Conservation (phyloP, 2,329 filamentous ascomycete species). For the Colletotrichum sp. region DNA sequence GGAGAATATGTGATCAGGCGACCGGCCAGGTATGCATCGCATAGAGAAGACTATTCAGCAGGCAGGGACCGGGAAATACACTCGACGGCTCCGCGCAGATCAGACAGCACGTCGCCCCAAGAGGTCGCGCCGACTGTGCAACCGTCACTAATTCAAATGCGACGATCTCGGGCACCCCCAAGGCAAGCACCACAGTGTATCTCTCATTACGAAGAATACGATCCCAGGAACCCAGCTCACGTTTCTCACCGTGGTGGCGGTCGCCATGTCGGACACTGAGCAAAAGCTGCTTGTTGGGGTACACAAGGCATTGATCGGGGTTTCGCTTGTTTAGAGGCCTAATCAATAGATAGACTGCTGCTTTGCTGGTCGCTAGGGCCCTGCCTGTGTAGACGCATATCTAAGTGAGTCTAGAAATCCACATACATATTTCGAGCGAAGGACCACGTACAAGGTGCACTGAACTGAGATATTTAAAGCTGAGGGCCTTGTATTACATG, state of each 20-base stretch:
- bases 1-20: constrained; percentile 53
- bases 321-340: background rate
- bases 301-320: background rate
- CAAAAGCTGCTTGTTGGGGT: background rate
- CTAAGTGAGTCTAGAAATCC: background rate
- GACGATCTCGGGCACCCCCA: background rate
- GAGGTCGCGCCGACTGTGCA: background rate
- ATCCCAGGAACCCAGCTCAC: constrained; percentile 43
- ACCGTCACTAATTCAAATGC: background rate
- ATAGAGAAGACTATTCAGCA: constrained; percentile 17
- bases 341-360: background rate
- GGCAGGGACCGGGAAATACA: background rate
- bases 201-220: constrained; percentile 44
- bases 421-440: background rate
- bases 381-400: background rate
- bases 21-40: constrained; percentile 36
- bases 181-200: background rate
- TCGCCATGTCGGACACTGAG: background rate
- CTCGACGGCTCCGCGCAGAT: background rate
- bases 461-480: background rate
- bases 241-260: background rate
- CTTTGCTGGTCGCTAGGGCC: background rate
- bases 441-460: background rate
- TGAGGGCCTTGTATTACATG: constrained; percentile 10
- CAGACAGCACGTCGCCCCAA: background rate